A percentile compares a stretch with the other conserved stretches of the same genome.
Evolutionary conservation across 2,329 filamentous ascomycete genomes (phyloP).

Genomic region (Trichoderma sp.): DNA sequence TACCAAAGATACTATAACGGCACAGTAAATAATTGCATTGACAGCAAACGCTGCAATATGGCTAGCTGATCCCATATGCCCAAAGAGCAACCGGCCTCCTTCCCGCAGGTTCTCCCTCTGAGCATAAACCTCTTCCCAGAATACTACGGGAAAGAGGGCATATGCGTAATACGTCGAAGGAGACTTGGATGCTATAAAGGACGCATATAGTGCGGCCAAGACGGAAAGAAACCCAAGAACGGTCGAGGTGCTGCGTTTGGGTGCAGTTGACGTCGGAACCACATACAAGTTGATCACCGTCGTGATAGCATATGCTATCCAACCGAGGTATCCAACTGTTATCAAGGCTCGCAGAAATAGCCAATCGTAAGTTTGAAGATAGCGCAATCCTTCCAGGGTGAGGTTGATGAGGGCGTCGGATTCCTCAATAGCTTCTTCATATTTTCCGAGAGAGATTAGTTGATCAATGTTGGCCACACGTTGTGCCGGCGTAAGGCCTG

Average conservation of each 20-base stretch:
- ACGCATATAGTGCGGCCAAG: slow-evolving; percentile 72
- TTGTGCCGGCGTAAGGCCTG: slow-evolving; percentile 60
- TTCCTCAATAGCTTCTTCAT: slow-evolving; percentile 75
- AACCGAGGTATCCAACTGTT: slow-evolving; percentile 87
- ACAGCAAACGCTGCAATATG: slow-evolving; percentile 59
- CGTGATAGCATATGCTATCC: slow-evolving; percentile 89
- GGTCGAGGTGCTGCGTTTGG: slow-evolving; percentile 59
- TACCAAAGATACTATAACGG: slow-evolving; percentile 74
- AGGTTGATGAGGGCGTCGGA: slow-evolving; percentile 74
- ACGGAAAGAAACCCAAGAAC: slow-evolving; percentile 70
- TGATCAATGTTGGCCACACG: slow-evolving; percentile 65
- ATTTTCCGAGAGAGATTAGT: slow-evolving; percentile 63
- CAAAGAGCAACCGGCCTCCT: slow-evolving; percentile 67
- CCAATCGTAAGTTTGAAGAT: slow-evolving; percentile 98
- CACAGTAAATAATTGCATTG: slow-evolving; percentile 66
- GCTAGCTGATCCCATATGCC: slow-evolving; percentile 60
- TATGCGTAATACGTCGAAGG: slow-evolving; percentile 86
- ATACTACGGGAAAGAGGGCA: slow-evolving; percentile 84
- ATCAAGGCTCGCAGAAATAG: slow-evolving; percentile 87
- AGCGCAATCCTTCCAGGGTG: slow-evolving; percentile 78
- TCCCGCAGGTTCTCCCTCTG: slow-evolving; percentile 65
- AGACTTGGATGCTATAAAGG: slow-evolving; percentile 76
- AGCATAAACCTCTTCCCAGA: slow-evolving; percentile 95
- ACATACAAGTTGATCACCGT: slow-evolving; percentile 88
- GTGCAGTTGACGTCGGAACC: slow-evolving; percentile 64